phyloP scores from a whole-genome alignment of 1,284 basidiomycete genomes.

The Apiotrichum veenhuisii region DNA sequence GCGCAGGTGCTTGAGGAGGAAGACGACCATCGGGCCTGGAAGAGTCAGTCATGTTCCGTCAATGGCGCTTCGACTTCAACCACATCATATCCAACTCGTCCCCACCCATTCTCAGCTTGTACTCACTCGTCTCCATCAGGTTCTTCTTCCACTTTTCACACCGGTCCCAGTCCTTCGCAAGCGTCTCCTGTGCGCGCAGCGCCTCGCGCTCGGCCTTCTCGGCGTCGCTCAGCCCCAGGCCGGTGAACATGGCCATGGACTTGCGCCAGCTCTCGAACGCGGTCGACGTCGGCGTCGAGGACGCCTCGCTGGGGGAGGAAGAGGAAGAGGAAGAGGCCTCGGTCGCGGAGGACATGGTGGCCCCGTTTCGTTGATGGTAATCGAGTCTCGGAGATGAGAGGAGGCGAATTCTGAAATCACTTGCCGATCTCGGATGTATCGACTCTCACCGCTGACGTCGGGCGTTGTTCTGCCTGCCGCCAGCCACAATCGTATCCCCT shows the following conservation, averaged over 20 bases:
- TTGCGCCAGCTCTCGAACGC: constrained; percentile 50
- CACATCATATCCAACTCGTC: neutral
- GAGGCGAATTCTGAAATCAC: no score
- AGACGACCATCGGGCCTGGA: constrained; percentile 74
- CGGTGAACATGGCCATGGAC: constrained; percentile 46
- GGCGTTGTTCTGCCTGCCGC: no score
- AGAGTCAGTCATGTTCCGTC: neutral
- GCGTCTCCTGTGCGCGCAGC: constrained; percentile 17
- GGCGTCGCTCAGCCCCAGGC: constrained; percentile 45
- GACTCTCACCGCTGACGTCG: no score
- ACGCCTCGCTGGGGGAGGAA: neutral
- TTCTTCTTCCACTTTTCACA: constrained; percentile 54
- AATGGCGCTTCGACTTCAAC: neutral
- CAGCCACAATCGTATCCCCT: no score
- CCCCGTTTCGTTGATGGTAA: no score
- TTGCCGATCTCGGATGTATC: no score
- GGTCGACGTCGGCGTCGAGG: constrained; percentile 2
- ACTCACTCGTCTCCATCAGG: constrained; percentile 50
- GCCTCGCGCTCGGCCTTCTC: constrained; percentile 27
- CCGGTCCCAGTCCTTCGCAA: constrained; percentile 50
- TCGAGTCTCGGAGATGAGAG: no score
- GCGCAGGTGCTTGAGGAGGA: constrained; percentile 79
- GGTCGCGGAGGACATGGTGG: neutral
- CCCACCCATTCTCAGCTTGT: neutral
- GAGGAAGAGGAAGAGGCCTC: neutral